Evolutionary conservation across 805 yeast genomes (phyloP).

Genomic region (Metschnikowia lochheadii): DNA sequence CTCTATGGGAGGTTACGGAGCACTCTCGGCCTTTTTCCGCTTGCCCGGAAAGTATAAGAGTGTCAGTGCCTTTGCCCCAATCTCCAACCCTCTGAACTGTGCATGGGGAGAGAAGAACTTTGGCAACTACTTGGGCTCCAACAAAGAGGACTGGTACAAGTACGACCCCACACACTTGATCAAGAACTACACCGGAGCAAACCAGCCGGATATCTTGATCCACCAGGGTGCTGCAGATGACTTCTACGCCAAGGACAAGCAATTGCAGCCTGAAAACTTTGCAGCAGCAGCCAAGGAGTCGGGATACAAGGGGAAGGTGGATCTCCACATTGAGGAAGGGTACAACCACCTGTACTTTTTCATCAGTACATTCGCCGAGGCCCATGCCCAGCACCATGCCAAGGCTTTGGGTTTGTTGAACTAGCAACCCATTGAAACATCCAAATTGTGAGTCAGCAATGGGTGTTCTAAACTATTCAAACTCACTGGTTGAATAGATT

Average conservation of each 20-base stretch:
- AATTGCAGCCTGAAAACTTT: conserved; percentile 73
- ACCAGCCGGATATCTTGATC: conserved; percentile 59
- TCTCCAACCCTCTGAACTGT: conserved; percentile 68
- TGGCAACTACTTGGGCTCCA: conserved; percentile 66
- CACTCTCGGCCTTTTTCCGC: conserved; percentile 60
- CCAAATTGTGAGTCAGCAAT: neutral
- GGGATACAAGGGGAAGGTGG: conserved; percentile 55
- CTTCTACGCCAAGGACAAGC: conserved; percentile 57
- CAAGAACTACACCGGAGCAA: conserved; percentile 49
- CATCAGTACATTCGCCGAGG: conserved; percentile 70
- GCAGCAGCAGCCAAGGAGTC: conserved; percentile 56
- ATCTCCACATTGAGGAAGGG: conserved; percentile 64
- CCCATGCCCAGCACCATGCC: conserved; percentile 86
- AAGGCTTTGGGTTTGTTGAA: conserved; percentile 45
- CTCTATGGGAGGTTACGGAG: conserved; percentile 98
- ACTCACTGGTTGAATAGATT: no score
- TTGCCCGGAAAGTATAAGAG: conserved; percentile 72
- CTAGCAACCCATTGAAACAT: conserved; percentile 10
- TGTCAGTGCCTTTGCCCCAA: conserved; percentile 89
- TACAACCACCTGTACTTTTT: conserved; percentile 92
- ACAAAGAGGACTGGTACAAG: conserved; percentile 57
- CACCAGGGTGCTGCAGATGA: conserved; percentile 80
- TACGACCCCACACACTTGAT: conserved; percentile 86
- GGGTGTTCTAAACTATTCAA: no score
- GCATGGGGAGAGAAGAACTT: conserved; percentile 92